Percentiles rank a stretch among this genome's conserved stretches.
Evolutionary conservation across 768 basidiomycete species (phyloP).

Genomic region (Russula sp.): DNA sequence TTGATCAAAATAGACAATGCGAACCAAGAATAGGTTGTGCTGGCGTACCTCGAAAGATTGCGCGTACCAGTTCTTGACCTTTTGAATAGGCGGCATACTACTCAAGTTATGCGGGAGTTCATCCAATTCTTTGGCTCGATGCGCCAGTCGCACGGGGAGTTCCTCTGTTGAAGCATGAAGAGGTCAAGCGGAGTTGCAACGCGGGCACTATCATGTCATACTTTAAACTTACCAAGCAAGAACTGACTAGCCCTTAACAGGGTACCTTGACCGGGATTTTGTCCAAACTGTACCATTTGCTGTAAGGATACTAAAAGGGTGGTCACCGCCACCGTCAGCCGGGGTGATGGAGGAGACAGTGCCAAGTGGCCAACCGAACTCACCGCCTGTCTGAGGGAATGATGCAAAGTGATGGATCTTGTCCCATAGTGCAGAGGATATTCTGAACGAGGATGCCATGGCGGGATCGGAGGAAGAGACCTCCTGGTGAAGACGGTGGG

Average conservation of each 20-base stretch:
- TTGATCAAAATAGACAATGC: conserved; percentile 15
- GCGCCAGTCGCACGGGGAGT: conserved; percentile 89
- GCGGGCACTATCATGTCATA: neutral
- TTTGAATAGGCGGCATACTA: conserved; percentile 87
- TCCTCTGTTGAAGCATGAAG: conserved; percentile 58
- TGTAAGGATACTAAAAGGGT: conserved; percentile 78
- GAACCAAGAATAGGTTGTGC: neutral
- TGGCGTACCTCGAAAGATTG: conserved; percentile 89
- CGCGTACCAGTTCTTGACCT: conserved; percentile 98
- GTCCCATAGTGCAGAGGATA: conserved; percentile 79
- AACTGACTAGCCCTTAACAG: conserved; percentile 91
- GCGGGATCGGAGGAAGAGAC: neutral
- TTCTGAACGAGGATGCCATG: conserved; percentile 57
- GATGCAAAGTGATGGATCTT: conserved; percentile 88
- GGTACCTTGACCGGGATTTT: conserved; percentile 93
- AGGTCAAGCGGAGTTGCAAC: neutral
- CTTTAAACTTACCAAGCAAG: conserved; percentile 55
- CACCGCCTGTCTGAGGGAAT: conserved; percentile 90
- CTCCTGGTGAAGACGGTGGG: neutral
- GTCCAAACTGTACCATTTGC: conserved; percentile 97
- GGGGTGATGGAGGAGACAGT: neutral
- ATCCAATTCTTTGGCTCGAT: conserved; percentile 94
- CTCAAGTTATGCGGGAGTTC: conserved; percentile 88
- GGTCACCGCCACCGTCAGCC: neutral
- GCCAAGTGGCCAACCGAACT: conserved; percentile 32